Evolutionary conservation across 352 stramenopile genomes (phyloP), one percentile per base, ranked within the genome.

Genomic region (Pythium utonaiense): DNA sequence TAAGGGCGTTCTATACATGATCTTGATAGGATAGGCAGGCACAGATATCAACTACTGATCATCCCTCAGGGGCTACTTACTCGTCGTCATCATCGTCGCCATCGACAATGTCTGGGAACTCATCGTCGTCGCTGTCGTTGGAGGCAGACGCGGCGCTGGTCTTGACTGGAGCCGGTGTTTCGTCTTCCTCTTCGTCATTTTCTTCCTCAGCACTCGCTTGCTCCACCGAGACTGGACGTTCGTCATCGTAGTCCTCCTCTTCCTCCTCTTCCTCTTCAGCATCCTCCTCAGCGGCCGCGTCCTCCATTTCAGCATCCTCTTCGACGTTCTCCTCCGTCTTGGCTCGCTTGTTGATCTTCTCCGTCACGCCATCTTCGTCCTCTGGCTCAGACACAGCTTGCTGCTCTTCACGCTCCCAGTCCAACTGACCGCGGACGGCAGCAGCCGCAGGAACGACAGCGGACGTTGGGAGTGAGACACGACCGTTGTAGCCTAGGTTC

Each of bases 41-140:
- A 31, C 13, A 14, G 21, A 52, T 22, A 19, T 52, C 24, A 19
- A 36, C 1, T 52, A 36, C 6, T 9, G 13, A n/a, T 22, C 27
- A 34, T 36, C 22, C 45, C 3, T 34, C 24, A 50, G 14, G 12
- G 21, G n/a, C n/a, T n/a, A 31, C 64, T 47, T 82, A 81, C 49
- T 75, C 66, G 42, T 86, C 73, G 24, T 80, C 77, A 13, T 44
- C 38, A 8, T 84, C 73, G 51, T 93, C 82, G 56, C 88, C 81
- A 41, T 81, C 73, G 12, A 94, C 79, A 58, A 94, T 94, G 48
- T 94, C 82, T 1, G 85, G 85, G 59, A 94, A 92, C 54, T 93
- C 83, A 30, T 89, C 80, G 47, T 91, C 81, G 36, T 90, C 80
- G 16, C 75, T 65, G 16, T 61, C 58, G 27, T 64, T 55, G 19